A percentile compares a stretch with the other conserved stretches of the same genome.
These are phyloP conservation scores for Lyophyllum atratum DNA, from an alignment of 768 basidiomycete species.

Conservation along the genomic window DNA sequence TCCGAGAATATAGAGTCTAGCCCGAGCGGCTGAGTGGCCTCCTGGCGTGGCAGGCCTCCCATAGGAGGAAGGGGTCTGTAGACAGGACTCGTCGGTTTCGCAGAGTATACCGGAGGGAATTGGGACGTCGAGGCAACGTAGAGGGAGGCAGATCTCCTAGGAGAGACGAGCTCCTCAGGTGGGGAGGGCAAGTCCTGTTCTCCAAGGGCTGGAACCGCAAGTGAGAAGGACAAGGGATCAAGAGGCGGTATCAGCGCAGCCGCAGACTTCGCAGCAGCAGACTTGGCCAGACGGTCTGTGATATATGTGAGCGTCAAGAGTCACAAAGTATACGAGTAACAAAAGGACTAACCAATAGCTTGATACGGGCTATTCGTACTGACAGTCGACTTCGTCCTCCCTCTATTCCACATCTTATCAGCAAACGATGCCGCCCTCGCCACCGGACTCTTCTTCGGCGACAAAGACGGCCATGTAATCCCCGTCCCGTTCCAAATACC, in stretches of 20 bases:
- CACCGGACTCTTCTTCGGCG: constrained; percentile 52
- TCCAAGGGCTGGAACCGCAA: constrained; percentile 17
- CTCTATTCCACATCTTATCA: constrained; percentile 57
- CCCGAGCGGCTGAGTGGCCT: not conserved
- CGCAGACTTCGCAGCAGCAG: constrained; percentile 17
- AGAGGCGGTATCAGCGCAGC: constrained; percentile 22
- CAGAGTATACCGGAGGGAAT: constrained; percentile 17
- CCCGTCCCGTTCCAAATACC: constrained; percentile 27
- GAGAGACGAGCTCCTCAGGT: constrained; percentile 16
- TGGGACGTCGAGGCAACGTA: constrained; percentile 16
- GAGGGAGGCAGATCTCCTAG: constrained; percentile 22
- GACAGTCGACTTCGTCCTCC: constrained; percentile 53
- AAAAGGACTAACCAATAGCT: constrained; percentile 40
- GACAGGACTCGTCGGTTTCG: constrained; percentile 18
- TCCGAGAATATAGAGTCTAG: constrained; percentile 12
- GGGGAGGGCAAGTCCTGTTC: constrained; percentile 18
- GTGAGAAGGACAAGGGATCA: constrained; percentile 21
- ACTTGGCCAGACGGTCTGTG: constrained; percentile 19
- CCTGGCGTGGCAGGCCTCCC: not conserved
- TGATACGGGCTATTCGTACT: constrained; percentile 38
- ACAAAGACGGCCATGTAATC: constrained; percentile 48
- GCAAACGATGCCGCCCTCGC: constrained; percentile 61
- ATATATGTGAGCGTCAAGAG: not conserved
- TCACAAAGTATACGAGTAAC: not conserved
- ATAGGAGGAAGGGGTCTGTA: constrained; percentile 8